Percentiles rank a stretch among this genome's conserved stretches.
Evolutionary conservation across 805 yeast species (phyloP).

Genomic region (Metschnikowia koreensis): DNA sequence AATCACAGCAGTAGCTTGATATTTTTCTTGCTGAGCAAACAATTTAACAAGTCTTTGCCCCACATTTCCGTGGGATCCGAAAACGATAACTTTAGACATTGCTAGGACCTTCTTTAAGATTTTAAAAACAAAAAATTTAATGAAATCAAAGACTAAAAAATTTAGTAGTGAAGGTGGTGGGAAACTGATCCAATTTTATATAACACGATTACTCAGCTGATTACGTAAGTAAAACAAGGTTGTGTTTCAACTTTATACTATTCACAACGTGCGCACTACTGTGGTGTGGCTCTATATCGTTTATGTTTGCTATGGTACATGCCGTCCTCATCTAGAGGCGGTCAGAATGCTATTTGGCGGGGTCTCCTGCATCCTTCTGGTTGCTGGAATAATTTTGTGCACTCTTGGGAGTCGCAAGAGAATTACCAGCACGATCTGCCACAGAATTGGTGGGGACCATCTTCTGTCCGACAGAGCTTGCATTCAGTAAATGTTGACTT

Average conservation of each 20-base stretch:
- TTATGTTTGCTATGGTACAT: constrained; percentile 15
- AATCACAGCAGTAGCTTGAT: constrained; percentile 40
- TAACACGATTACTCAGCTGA: too few species aligned
- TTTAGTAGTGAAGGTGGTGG: not conserved
- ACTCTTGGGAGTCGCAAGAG: constrained; percentile 2
- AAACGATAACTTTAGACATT: constrained; percentile 24
- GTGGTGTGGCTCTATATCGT: constrained; percentile 7
- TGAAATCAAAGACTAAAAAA: not conserved
- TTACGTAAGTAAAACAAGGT: not conserved
- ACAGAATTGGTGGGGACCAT: not conserved
- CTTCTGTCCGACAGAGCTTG: constrained; percentile 4
- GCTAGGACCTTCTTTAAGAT: not conserved
- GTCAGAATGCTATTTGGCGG: constrained; percentile 1
- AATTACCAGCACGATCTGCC: not conserved
- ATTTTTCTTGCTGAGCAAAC: constrained; percentile 21
- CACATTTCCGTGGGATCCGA: constrained; percentile 66
- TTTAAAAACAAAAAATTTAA: not conserved
- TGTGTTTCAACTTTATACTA: not conserved
- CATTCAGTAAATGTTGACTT: constrained; percentile 11
- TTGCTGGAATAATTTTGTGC: constrained; percentile 8
- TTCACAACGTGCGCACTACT: constrained; percentile 2
- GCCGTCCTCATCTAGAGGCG: constrained; percentile 19
- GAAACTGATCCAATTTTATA: not conserved
- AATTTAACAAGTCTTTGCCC: constrained; percentile 47
- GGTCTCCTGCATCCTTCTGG: constrained; percentile 5